Percentiles rank a stretch among this genome's conserved stretches.
These are phyloP conservation scores for Naegleria fowleri DNA, from an alignment of 208 protist genomes.

Conservation along the genomic window DNA sequence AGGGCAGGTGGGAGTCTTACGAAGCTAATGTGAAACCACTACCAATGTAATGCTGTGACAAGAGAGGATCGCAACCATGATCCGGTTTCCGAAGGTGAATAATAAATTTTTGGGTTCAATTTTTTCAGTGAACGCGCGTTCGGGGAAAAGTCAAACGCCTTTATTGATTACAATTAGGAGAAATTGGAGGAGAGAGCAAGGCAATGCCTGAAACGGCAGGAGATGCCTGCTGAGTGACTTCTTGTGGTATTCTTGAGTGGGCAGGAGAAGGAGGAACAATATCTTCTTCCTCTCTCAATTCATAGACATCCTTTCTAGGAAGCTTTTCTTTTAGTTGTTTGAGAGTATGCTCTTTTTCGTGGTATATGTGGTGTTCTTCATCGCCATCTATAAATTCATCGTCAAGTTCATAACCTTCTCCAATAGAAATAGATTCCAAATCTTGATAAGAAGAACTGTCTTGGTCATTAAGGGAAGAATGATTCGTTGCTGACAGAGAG, in stretches of 20 bases:
- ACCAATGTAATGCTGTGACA: too few species aligned
- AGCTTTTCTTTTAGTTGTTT: neutral
- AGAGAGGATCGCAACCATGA: too few species aligned
- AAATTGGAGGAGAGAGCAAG: neutral
- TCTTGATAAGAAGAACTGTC: neutral
- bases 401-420: neutral
- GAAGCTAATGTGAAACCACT: too few species aligned
- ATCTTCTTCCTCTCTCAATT: neutral
- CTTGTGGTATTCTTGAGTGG: neutral
- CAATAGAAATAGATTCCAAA: neutral
- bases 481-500: neutral
- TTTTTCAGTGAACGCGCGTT: too few species aligned
- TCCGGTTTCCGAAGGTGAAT: too few species aligned
- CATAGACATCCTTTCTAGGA: neutral
- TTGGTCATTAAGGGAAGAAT: neutral
- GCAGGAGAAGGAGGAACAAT: neutral
- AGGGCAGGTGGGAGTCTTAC: too few species aligned
- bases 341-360: neutral
- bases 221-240: neutral
- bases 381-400: neutral
- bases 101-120: too few species aligned
- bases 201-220: neutral
- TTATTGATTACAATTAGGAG: neutral
- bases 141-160: too few species aligned
- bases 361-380: neutral